Conservation (phyloP, 805 yeast genomes). For the Yamadazyma laniorum region DNA sequence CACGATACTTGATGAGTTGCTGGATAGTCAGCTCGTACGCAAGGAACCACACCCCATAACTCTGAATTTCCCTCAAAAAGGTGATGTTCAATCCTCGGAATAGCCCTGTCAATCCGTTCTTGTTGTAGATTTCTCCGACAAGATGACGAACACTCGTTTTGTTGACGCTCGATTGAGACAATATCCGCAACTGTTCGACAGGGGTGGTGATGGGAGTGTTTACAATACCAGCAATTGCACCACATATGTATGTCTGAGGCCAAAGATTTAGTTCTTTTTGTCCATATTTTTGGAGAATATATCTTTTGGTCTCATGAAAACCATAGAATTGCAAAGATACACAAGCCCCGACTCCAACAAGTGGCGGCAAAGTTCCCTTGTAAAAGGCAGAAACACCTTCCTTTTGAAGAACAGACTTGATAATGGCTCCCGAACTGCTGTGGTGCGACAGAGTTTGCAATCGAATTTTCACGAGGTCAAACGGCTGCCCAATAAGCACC, state of each 20-base stretch:
- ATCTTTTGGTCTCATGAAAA: slow-evolving; percentile 67
- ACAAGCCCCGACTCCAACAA: slow-evolving; percentile 54
- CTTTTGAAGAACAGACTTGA: slow-evolving; percentile 35
- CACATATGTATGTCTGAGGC: slow-evolving; percentile 60
- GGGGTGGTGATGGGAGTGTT: slow-evolving; percentile 63
- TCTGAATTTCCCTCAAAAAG: slow-evolving; percentile 59
- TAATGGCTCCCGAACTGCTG: slow-evolving; percentile 31
- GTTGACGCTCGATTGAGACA: slow-evolving; percentile 45
- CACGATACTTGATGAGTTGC: slow-evolving; percentile 29
- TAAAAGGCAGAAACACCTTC: slow-evolving; percentile 45
- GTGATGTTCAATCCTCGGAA: slow-evolving; percentile 58
- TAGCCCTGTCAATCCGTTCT: slow-evolving; percentile 50
- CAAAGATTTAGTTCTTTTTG: slow-evolving; percentile 40
- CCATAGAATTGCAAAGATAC: slow-evolving; percentile 71
- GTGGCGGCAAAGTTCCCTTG: slow-evolving; percentile 45
- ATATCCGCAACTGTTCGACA: slow-evolving; percentile 63
- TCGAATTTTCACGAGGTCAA: slow-evolving; percentile 43
- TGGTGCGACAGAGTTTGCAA: slow-evolving; percentile 34
- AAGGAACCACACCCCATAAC: slow-evolving; percentile 73
- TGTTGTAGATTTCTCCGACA: slow-evolving; percentile 39
- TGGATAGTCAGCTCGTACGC: slow-evolving; percentile 59
- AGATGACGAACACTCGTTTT: slow-evolving; percentile 19
- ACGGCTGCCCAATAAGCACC: slow-evolving; percentile 47
- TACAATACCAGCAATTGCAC: slow-evolving; percentile 66
- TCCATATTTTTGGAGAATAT: slow-evolving; percentile 36